Conservation (phyloP, 345 rosid genomes). For the Iberis pinnata region DNA sequence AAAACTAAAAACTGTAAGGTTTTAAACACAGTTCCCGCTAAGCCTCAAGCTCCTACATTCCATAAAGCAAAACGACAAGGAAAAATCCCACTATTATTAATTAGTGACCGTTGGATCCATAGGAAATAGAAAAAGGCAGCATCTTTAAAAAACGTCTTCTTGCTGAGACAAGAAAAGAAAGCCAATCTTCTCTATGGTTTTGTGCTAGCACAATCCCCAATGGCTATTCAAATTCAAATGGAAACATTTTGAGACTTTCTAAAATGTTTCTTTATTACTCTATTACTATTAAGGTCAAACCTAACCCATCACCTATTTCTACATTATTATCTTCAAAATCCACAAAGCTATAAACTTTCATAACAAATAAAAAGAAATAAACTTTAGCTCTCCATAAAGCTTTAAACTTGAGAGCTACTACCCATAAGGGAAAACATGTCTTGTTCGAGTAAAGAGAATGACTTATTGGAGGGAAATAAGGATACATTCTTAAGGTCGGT, state of each 20-base stretch:
- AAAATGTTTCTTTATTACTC: not conserved
- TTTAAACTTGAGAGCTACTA: slow-evolving; percentile 15
- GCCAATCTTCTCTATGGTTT: slow-evolving; percentile 18
- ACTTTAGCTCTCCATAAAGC: slow-evolving; percentile 13
- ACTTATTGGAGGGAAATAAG: slow-evolving; percentile 30
- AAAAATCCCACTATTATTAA: too few species aligned
- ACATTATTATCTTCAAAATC: slow-evolving; percentile 24
- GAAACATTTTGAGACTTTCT: not conserved
- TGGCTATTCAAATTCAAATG: slow-evolving; percentile 42
- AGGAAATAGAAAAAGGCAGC: too few species aligned
- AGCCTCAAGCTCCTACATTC: not conserved
- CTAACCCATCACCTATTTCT: slow-evolving; percentile 14
- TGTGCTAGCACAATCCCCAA: slow-evolving; percentile 31
- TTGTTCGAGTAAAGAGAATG: not conserved
- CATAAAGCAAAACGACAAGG: too few species aligned
- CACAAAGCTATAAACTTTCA: slow-evolving; percentile 17
- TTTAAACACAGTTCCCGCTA: not conserved
- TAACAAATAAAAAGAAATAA: too few species aligned
- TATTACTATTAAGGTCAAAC: slow-evolving; percentile 3
- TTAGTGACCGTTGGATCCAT: too few species aligned
- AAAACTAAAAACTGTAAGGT: too few species aligned
- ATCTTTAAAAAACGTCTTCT: not conserved
- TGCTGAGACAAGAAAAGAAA: too few species aligned
- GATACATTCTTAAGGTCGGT: slow-evolving; percentile 20
- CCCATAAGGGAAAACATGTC: slow-evolving; percentile 19